Evolutionary conservation across 495 filamentous ascomycete species (phyloP).

Genomic region (Penicillium fimorum): DNA sequence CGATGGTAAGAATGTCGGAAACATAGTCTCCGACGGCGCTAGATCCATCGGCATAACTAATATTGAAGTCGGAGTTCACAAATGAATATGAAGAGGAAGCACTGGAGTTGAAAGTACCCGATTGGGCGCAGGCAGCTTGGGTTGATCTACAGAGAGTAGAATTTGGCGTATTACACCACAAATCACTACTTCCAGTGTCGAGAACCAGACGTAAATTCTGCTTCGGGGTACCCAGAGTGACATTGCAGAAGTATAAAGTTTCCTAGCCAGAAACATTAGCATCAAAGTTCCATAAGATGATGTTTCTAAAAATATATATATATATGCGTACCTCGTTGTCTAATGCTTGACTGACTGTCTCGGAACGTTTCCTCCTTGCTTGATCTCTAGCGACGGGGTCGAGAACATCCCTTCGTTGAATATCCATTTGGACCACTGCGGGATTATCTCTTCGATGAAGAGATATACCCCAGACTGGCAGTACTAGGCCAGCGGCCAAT

Average conservation of each 20-base stretch:
- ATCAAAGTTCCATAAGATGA: neutral
- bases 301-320: neutral
- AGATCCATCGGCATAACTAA: constrained; percentile 85
- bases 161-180: constrained; percentile 75
- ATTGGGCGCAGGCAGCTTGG: constrained; percentile 49
- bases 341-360: constrained; percentile 33
- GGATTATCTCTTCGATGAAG: constrained; percentile 36
- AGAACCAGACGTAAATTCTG: constrained; percentile 65
- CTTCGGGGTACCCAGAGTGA: constrained; percentile 68
- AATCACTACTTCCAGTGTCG: constrained; percentile 85
- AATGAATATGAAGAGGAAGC: constrained; percentile 78
- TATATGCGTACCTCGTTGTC: constrained; percentile 40
- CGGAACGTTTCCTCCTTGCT: constrained; percentile 34
- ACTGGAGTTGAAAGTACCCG: constrained; percentile 71
- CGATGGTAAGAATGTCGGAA: constrained; percentile 72
- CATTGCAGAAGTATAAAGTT: constrained; percentile 67
- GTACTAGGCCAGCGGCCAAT: constrained; percentile 20
- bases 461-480: constrained; percentile 24
- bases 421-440: constrained; percentile 38
- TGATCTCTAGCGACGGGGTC: constrained; percentile 37
- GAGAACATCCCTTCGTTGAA: constrained; percentile 35
- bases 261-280: constrained; percentile 25
- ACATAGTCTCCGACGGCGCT: constrained; percentile 82
- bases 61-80: constrained; percentile 79
- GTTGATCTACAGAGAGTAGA: constrained; percentile 57